phyloP scores from a whole-genome alignment of 225 moss, liverwort and hornwort species.

The Physcomitrellopsis africana region DNA sequence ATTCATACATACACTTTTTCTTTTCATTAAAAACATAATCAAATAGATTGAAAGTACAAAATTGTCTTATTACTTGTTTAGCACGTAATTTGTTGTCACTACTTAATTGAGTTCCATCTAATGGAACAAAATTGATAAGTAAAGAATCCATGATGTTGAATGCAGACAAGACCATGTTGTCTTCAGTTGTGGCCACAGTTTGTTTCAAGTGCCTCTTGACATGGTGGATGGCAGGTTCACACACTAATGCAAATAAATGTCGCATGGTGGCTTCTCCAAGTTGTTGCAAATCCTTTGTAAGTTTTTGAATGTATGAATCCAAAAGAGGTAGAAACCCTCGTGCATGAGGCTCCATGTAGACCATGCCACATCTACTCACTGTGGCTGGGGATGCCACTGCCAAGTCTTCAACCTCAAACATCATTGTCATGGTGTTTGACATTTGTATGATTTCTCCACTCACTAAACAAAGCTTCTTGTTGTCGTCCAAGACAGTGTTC shows the following conservation, averaged over 20 bases:
- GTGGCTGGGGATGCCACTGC: slow-evolving; percentile 85
- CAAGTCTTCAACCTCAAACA: slow-evolving; percentile 86
- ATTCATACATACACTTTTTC: no score
- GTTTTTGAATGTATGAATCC: slow-evolving; percentile 72
- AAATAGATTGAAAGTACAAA: background rate
- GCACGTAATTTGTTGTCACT: slow-evolving; percentile 60
- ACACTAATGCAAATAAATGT: slow-evolving; percentile 59
- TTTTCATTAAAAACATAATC: no score
- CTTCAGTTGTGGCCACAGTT: slow-evolving; percentile 70
- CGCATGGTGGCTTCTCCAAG: slow-evolving; percentile 50
- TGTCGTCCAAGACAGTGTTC: slow-evolving; percentile 85
- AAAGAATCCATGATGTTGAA: slow-evolving; percentile 85
- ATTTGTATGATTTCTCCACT: slow-evolving; percentile 87
- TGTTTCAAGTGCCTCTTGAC: slow-evolving; percentile 77
- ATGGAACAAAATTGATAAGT: slow-evolving; percentile 55
- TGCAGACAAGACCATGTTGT: slow-evolving; percentile 71
- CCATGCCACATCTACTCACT: slow-evolving; percentile 87
- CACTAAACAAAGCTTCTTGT: slow-evolving; percentile 81
- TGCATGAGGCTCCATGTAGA: slow-evolving; percentile 82
- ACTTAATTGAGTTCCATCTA: slow-evolving; percentile 55
- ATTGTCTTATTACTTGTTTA: slow-evolving; percentile 41
- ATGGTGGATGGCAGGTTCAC: slow-evolving; percentile 60
- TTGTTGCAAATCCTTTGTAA: slow-evolving; percentile 51
- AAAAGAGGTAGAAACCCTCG: slow-evolving; percentile 76
- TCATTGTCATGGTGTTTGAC: slow-evolving; percentile 84